Evolutionary conservation across 805 yeast genomes (phyloP).

Genomic region (Wickerhamia fluorescens): DNA sequence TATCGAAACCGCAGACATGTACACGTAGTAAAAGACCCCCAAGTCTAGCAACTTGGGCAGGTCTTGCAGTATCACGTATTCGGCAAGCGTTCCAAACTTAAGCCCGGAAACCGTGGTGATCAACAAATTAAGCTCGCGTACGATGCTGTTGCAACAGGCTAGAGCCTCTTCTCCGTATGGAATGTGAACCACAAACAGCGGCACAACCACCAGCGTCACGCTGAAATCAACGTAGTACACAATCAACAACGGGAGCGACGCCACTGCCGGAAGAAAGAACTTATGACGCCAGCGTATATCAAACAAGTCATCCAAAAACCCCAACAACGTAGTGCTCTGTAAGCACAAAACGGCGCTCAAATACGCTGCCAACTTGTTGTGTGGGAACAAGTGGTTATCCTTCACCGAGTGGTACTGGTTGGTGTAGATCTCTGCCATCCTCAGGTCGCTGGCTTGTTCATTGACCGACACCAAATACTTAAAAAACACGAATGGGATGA

Average conservation of each 20-base stretch:
- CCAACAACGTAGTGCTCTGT: conserved; percentile 76
- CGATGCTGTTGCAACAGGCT: conserved; percentile 12
- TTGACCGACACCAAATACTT: conserved; percentile 54
- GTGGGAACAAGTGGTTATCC: conserved; percentile 53
- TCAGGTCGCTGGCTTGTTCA: conserved; percentile 28
- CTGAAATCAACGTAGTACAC: conserved; percentile 94
- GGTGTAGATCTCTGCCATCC: conserved; percentile 24
- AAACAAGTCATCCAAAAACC: conserved; percentile 89
- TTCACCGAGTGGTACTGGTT: conserved; percentile 27
- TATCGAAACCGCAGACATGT: conserved; percentile 88
- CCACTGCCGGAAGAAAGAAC: conserved; percentile 90
- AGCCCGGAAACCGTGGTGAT: conserved; percentile 30
- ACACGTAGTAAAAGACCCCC: conserved; percentile 72
- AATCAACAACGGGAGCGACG: conserved; percentile 82
- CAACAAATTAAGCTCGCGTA: conserved; percentile 23
- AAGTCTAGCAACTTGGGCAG: conserved; percentile 57
- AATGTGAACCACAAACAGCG: conserved; percentile 49
- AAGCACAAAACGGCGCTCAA: conserved; percentile 78
- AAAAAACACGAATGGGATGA: conserved; percentile 83
- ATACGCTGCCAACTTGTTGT: conserved; percentile 75
- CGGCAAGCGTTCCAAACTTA: conserved; percentile 31
- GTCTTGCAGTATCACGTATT: conserved; percentile 27
- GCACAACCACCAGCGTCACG: conserved; percentile 79
- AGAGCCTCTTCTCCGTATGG: conserved; percentile 21
- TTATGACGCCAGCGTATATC: conserved; percentile 98